These are phyloP conservation scores for Trichodelitschia bisporula DNA, from an alignment of 495 filamentous ascomycete species.

Conservation along the genomic window DNA sequence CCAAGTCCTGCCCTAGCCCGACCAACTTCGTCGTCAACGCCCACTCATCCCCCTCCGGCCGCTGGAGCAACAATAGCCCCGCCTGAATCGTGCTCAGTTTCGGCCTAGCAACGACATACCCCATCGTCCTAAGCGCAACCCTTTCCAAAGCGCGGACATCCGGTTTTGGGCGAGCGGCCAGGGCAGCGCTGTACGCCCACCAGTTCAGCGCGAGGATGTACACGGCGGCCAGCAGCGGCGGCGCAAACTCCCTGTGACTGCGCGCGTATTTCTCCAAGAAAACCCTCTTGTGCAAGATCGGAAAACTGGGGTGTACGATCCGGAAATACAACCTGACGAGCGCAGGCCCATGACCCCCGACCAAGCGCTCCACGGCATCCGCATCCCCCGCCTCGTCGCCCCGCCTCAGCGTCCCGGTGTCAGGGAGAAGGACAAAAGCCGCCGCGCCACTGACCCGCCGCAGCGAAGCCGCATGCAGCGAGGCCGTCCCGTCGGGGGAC, in stretches of 20 bases:
- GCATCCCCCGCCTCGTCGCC: constrained; percentile 33
- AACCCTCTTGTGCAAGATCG: constrained; percentile 60
- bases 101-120: constrained; percentile 51
- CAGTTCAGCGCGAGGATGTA: constrained; percentile 76
- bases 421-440: constrained; percentile 53
- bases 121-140: constrained; percentile 43
- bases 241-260: constrained; percentile 50
- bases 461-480: constrained; percentile 36
- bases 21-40: constrained; percentile 64
- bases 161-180: constrained; percentile 36
- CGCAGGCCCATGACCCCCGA: constrained; percentile 51
- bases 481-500: too few relatives aligned
- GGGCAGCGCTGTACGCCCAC: constrained; percentile 47
- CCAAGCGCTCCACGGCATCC: constrained; percentile 58
- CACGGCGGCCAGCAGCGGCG: constrained; percentile 59
- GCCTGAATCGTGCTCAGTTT: constrained; percentile 84
- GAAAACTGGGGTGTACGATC: constrained; percentile 66
- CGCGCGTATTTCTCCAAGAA: constrained; percentile 67
- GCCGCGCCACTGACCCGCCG: constrained; percentile 52
- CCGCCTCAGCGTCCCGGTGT: constrained; percentile 29
- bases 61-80: constrained; percentile 60
- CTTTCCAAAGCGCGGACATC: constrained; percentile 50
- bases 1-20: constrained; percentile 50
- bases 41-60: constrained; percentile 57
- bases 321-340: constrained; percentile 65